Evolutionary conservation across 2,329 filamentous ascomycete genomes (phyloP), one percentile per base, ranked within the genome.

Genomic region (Metarhizium guizhouense): DNA sequence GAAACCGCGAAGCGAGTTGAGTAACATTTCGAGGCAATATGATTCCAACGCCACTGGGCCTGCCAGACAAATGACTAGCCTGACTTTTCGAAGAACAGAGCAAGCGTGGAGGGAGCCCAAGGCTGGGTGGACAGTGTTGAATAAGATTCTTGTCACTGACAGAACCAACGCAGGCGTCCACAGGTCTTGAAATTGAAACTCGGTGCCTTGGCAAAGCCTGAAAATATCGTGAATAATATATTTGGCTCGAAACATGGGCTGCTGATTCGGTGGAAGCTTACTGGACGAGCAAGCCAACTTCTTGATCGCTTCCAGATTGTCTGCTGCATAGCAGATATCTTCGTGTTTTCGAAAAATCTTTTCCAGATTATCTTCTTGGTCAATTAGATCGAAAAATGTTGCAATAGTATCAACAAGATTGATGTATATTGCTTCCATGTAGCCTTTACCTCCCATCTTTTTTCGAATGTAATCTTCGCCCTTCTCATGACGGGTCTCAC

Each of bases 1-100:
- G 61, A 91, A 95, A 0, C 85, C 84, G 10, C 87, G 80, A 20
- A 96, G 76, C 1, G 88, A 86, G 63, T 91, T 88, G 2, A 99
- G 77, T 0, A 95, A 77, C 88, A 96, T 94, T 68, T 99, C 90
- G 14, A 96, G 70, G 11, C 90, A 88, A 65, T 97, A 97, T 0
- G 87, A 88, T 45, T 83, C 75, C 29, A 87, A 76, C n/a, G 88
- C 88, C 52, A 85, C 78, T 0, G 82, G 68, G 0, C 90, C 91
- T 30, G 90, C 87, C 49, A 97, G 74, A 57, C 84, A 87, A 30
- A 97, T 79, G 16, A 97, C 72, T 8, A 96, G 81, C 38, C 91
- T 82, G 50, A 97, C 79, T 66, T 95, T 96, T 43, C 92, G 85
- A 53, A 99, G 79, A 3, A 96, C 84, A 2, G 90, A 87, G 67